Base-by-base conservation (phyloP, 768 basidiomycete genomes). In the Chalciporus sphaerocephalus region DNA sequence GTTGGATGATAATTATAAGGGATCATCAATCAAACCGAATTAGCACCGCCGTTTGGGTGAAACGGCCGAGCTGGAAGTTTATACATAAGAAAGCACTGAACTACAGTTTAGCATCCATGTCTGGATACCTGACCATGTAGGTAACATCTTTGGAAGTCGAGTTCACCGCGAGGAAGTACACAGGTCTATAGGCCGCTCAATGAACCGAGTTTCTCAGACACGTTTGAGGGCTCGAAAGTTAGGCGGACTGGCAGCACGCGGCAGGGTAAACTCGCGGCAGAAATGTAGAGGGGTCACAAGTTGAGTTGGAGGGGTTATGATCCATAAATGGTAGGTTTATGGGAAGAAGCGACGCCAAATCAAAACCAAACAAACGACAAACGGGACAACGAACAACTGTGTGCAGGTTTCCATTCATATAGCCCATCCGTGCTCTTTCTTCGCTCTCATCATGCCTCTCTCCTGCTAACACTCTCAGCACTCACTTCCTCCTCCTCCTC, bases 391-490 rank as follows among this genome's bases (percentile, higher is more conserved):
- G 32, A 38, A n/a, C 32, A 20, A 15, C 22, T 13, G 13, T 43
- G 47, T 30, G 30, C 7, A 30, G 16, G 40, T 16, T 18, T n/a
- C 40, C 47, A 39, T 40, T 35, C 35, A 42, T 38, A 48, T 40
- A 45, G 46, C 35, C 24, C 38, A 30, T 23, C 30, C 15, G 4
- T 15, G 5, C 5, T 2, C n/a, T n/a, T 5, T 2, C 15, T n/a
- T n/a, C n/a, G n/a, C 36, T 21, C 32, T 32, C 46, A 48, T 17
- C 34, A 54, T 51, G 50, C 16, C 2, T 30, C 16, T 21, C 42
- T 38, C 36, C 30, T 52, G 53, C 53, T 55, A 52, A 52, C 51
- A 52, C n/a, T n/a, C n/a, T n/a, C n/a, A n/a, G n/a, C n/a, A n/a
- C n/a, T n/a, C 22, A 44, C 6, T 24, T 40, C 30, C 33, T n/a